Percentiles rank a stretch among this genome's conserved stretches.
phyloP scores from a whole-genome alignment of 805 yeast species.

The Barnettozyma populi region DNA sequence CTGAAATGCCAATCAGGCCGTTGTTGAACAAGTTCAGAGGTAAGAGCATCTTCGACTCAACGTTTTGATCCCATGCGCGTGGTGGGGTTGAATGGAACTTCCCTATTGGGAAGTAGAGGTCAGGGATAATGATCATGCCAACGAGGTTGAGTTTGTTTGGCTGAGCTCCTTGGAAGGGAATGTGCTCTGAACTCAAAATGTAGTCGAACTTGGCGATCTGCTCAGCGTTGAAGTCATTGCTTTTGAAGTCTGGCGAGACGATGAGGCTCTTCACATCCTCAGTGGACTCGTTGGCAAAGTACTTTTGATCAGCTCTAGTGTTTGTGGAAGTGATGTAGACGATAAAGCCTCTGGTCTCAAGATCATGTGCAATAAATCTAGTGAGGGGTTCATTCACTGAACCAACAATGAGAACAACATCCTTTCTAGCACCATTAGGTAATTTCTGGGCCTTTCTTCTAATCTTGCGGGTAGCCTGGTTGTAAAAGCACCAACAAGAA shows the following conservation, averaged over 20 bases:
- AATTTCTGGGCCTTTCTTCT: conserved; percentile 57
- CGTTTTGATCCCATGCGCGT: conserved; percentile 43
- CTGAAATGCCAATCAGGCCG: conserved; percentile 50
- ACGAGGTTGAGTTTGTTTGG: conserved; percentile 51
- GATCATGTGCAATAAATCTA: conserved; percentile 62
- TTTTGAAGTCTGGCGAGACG: conserved; percentile 39
- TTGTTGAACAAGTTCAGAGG: conserved; percentile 48
- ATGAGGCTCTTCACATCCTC: conserved; percentile 66
- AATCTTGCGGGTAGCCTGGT: background rate
- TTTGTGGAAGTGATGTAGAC: conserved; percentile 60
- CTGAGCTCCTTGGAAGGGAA: conserved; percentile 53
- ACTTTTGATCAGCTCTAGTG: conserved; percentile 30
- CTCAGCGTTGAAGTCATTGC: conserved; percentile 33
- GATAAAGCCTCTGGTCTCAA: conserved; percentile 75
- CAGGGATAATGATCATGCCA: conserved; percentile 70
- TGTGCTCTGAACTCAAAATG: conserved; percentile 46
- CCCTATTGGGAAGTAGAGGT: conserved; percentile 60
- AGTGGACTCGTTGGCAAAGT: conserved; percentile 53
- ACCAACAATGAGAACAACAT: conserved; percentile 70
- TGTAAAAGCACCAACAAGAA: background rate
- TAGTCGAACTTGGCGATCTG: conserved; percentile 46
- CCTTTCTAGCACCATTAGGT: conserved; percentile 66
- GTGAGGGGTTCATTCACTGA: conserved; percentile 73
- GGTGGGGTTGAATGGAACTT: conserved; percentile 54
- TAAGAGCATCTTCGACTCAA: conserved; percentile 41